Conservation (phyloP, 331 rosid genomes). For the Malus hybrid region DNA sequence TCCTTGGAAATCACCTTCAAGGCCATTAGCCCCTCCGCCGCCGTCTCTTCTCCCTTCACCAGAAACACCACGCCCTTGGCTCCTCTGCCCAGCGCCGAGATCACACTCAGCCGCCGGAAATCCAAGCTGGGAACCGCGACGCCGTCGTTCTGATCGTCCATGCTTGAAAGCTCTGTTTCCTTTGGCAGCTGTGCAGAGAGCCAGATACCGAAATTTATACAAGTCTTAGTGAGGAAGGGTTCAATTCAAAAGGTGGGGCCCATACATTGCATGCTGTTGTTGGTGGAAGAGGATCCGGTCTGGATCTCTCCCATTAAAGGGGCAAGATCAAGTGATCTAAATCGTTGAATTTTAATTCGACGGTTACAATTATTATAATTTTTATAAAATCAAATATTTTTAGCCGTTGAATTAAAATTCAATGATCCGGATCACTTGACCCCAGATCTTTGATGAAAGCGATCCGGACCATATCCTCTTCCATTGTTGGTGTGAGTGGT, state of each 20-base stretch:
- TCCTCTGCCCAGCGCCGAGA: slow-evolving; percentile 80
- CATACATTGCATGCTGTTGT: neutral
- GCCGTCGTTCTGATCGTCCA: slow-evolving; percentile 1
- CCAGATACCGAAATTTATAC: neutral
- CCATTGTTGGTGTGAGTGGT: too few species aligned
- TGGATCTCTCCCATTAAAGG: too few species aligned
- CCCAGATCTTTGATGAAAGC: accelerated
- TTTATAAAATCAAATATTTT: accelerated
- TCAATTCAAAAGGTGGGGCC: neutral
- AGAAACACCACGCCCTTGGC: slow-evolving; percentile 90
- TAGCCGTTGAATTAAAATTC: accelerated
- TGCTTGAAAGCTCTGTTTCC: neutral
- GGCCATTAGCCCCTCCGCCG: slow-evolving; percentile 39
- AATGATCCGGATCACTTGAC: too few species aligned
- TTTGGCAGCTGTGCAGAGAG: neutral
- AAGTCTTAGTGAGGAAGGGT: slow-evolving; percentile 13
- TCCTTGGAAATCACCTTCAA: slow-evolving; percentile 70
- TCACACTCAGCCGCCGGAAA: slow-evolving; percentile 33
- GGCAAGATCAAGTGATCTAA: accelerated
- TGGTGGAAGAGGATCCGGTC: too few species aligned
- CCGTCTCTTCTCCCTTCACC: slow-evolving; percentile 14
- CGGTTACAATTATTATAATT: too few species aligned
- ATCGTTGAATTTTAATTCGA: too few species aligned
- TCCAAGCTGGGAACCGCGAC: slow-evolving; percentile 14
- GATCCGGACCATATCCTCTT: too few species aligned